A percentile compares a stretch with the other conserved stretches of the same genome.
Evolutionary conservation across 2,329 filamentous ascomycete species (phyloP).

Genomic region (Venturiaceae sp.): DNA sequence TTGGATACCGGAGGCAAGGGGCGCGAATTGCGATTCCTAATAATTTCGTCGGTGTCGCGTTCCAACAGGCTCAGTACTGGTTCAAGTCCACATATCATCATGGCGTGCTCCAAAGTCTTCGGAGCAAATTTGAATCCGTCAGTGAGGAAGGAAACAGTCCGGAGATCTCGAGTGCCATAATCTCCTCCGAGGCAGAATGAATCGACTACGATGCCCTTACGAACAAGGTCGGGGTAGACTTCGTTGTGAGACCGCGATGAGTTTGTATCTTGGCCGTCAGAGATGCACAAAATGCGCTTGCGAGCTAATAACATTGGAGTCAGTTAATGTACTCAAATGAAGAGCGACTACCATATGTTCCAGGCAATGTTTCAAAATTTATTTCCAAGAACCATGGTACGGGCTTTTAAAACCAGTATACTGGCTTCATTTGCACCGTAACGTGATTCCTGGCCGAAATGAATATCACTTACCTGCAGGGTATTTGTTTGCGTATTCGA

Average conservation of each 20-base stretch:
- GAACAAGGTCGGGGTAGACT: conserved; percentile 16
- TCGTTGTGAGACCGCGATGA: conserved; percentile 15
- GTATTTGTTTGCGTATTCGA: conserved; percentile 18
- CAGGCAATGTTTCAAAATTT: too few relatives aligned
- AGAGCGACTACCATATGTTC: too few relatives aligned
- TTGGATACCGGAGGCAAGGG: neutral
- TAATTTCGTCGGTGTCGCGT: conserved; percentile 14
- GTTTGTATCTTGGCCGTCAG: conserved; percentile 26
- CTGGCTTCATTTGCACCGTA: too few relatives aligned
- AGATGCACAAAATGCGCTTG: conserved; percentile 26
- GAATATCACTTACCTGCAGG: conserved; percentile 17
- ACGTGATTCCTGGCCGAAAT: too few relatives aligned
- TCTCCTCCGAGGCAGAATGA: conserved; percentile 22
- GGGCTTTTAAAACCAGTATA: too few relatives aligned
- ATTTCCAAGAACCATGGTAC: neutral
- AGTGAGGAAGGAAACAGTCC: conserved; percentile 20
- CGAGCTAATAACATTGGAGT: neutral
- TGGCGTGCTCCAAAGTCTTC: conserved; percentile 21
- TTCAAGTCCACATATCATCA: conserved; percentile 27
- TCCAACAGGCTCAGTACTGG: conserved; percentile 24
- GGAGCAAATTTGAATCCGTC: conserved; percentile 28
- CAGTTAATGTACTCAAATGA: too few relatives aligned
- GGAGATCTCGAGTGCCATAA: conserved; percentile 17
- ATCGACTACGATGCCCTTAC: conserved; percentile 22
- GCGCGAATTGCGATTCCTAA: neutral